Base-by-base conservation (phyloP, 768 basidiomycete species). In the Cytidiella melzeri region DNA sequence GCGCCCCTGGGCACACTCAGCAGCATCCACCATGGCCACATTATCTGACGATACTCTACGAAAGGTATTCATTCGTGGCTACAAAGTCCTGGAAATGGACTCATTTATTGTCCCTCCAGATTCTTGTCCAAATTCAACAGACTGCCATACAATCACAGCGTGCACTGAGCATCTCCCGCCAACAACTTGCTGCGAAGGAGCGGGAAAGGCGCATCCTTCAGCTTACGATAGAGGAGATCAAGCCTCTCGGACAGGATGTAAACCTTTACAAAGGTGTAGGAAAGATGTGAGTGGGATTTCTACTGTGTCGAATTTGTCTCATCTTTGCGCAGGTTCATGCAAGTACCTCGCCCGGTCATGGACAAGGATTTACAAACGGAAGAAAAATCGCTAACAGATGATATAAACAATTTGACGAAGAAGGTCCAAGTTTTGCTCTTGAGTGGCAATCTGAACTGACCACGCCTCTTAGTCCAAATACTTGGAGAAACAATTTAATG, bases 251-350 rank as follows among this genome's bases (percentile, higher is more conserved):
- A 55, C 79, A 79, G 23, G 76, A 86, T 52, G 83, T 87, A 11
- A 90, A 86, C 60, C 70, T 96, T 58, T 97, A 94, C 70, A 92
- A 87, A 61, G 94, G 94, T 41, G 89, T 97, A 40, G 94, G 94
- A 26, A 97, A 97, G 69, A 95, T 95, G 94, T 94, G 55, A 54
- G 80, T 61, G 25, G 28, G 37, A 43, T 45, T 21, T 39, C 48
- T 23, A 2, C 9, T 25, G 34, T 2, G 27, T 45, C 25, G 20
- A 42, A 5, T 7, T 34, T 7, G 11, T 25, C 34, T 46, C 19
- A 52, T 21, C 7, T n/a, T 4, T 44, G 43, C 20, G 20, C 43
- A 48, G 93, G 91, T 97, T 97, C 66, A 79, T 97, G 78, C 79
- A 83, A 71, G 81, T 89, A 4, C 90, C 91, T 23, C 77, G 89